phyloP scores from a whole-genome alignment of 2,329 filamentous ascomycete species.

The Cryphonectria parasitica region DNA sequence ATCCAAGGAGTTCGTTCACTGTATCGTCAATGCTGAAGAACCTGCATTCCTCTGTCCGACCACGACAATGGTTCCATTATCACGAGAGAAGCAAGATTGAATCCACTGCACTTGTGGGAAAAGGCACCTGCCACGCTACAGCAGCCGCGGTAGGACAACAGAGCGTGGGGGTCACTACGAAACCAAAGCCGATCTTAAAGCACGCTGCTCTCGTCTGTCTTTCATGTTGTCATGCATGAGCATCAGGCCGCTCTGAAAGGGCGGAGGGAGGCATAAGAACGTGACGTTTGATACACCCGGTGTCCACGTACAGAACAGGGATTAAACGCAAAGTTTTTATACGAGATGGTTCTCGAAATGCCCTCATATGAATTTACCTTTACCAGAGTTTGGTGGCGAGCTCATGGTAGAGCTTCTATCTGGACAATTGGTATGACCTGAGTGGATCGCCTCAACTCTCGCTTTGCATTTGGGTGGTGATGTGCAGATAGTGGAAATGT shows the following conservation, averaged over 20 bases:
- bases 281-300: no score
- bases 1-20: neutral
- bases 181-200: neutral
- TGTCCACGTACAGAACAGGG: neutral
- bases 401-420: neutral
- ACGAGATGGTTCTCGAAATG: neutral
- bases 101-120: neutral
- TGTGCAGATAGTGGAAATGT: neutral
- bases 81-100: neutral
- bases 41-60: neutral
- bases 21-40: neutral
- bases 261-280: no score
- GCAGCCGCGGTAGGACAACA: neutral
- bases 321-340: neutral
- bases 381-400: neutral
- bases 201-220: neutral
- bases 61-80: neutral
- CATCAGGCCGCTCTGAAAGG: neutral
- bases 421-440: neutral
- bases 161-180: neutral
- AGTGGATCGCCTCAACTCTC: neutral
- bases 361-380: neutral
- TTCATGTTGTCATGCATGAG: neutral
- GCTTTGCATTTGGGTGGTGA: neutral
- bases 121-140: neutral